phyloP scores from a whole-genome alignment of 257 asterid genomes.

The Rehmannia glutinosa region DNA sequence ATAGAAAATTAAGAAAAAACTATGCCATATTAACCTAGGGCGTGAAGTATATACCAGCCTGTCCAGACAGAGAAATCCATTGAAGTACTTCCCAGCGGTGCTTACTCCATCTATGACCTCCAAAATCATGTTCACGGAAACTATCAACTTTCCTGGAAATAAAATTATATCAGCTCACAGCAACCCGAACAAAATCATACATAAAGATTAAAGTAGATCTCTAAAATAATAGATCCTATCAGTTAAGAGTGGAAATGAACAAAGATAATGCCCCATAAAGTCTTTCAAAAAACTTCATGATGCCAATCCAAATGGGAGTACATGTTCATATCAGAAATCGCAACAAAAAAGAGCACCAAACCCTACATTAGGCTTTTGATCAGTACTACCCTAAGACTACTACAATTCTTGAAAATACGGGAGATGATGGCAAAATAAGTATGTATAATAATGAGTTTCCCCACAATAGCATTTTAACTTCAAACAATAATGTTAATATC shows the following conservation, averaged over 20 bases:
- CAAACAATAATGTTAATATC: background rate
- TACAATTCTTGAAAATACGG: background rate
- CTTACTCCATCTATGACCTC: slow-evolving; percentile 38
- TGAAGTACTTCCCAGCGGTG: slow-evolving; percentile 28
- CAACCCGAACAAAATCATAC: background rate
- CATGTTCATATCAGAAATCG: background rate
- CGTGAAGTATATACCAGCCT: slow-evolving; percentile 48
- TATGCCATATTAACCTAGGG: background rate
- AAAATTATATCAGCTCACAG: slow-evolving; percentile 1
- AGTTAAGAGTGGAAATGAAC: background rate
- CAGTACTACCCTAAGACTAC: too few relatives aligned
- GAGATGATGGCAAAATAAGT: background rate
- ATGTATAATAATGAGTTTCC: background rate
- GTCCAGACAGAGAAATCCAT: slow-evolving; percentile 67
- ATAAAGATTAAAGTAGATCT: background rate
- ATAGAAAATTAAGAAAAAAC: background rate
- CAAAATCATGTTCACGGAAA: slow-evolving; percentile 31
- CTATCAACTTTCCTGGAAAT: slow-evolving; percentile 34
- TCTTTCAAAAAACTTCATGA: background rate
- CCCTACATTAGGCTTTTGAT: too few relatives aligned
- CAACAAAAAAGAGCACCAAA: background rate
- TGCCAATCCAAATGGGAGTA: background rate
- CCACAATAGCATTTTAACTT: background rate
- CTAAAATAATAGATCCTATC: background rate
- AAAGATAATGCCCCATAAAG: background rate